Evolutionary conservation across 2,329 filamentous ascomycete species (phyloP).

Genomic region (Fusarium sp.): DNA sequence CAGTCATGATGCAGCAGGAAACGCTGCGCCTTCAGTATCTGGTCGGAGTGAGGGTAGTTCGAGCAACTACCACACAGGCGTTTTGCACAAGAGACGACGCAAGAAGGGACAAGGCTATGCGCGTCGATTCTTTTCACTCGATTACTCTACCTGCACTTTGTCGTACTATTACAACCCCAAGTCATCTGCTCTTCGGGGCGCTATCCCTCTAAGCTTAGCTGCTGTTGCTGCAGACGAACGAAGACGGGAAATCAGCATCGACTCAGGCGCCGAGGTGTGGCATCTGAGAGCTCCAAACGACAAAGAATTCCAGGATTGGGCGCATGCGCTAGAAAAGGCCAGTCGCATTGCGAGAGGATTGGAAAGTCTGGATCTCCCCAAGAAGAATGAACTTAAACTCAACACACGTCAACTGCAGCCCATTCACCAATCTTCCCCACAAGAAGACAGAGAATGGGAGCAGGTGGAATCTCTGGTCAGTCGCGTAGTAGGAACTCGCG

Average conservation of each 20-base stretch:
- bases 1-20: constrained; percentile 58
- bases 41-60: constrained; percentile 61
- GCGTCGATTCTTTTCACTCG: constrained; percentile 92
- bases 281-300: constrained; percentile 85
- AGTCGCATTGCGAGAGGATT: constrained; percentile 72
- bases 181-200: constrained; percentile 89
- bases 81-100: constrained; percentile 87
- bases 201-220: constrained; percentile 90
- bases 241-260: constrained; percentile 91
- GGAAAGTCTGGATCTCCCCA: constrained; percentile 51
- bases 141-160: constrained; percentile 92
- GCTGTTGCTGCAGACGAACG: constrained; percentile 91
- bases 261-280: constrained; percentile 97
- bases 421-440: constrained; percentile 50
- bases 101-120: constrained; percentile 96
- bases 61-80: constrained; percentile 80
- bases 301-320: constrained; percentile 91
- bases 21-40: constrained; percentile 62
- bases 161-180: constrained; percentile 97
- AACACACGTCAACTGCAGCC: constrained; percentile 44
- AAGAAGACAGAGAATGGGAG: constrained; percentile 86
- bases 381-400: constrained; percentile 45
- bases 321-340: constrained; percentile 83
- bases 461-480: constrained; percentile 88
- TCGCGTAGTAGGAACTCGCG: constrained; percentile 85